These are phyloP conservation scores for Yamadazyma nakazawae DNA, from an alignment of 805 yeast genomes.

Conservation along the genomic window DNA sequence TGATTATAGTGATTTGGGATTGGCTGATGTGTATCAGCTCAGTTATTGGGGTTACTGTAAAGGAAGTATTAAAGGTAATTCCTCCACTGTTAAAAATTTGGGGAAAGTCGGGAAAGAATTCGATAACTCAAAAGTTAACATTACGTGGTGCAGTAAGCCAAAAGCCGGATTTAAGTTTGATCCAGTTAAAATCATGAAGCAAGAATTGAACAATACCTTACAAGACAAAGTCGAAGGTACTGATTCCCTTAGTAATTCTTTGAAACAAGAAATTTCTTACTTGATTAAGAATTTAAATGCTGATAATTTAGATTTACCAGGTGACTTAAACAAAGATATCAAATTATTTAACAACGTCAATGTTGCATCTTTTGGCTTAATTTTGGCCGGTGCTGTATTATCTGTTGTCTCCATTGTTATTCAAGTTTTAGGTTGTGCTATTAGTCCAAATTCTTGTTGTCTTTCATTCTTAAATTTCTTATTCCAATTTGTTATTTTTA, in stretches of 20 bases:
- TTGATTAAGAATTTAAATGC: slow-evolving; percentile 22
- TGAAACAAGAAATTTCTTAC: slow-evolving; percentile 19
- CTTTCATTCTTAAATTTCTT: slow-evolving; percentile 45
- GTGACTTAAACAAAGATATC: slow-evolving; percentile 45
- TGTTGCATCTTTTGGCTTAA: slow-evolving; percentile 51
- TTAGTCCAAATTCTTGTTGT: slow-evolving; percentile 42
- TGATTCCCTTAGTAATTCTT: slow-evolving; percentile 24
- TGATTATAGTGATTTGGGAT: slow-evolving; percentile 31
- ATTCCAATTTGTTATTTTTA: slow-evolving; percentile 42
- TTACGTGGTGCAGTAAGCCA: slow-evolving; percentile 53
- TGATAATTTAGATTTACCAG: slow-evolving; percentile 50
- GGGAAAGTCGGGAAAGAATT: slow-evolving; percentile 16
- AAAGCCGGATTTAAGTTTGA: slow-evolving; percentile 55
- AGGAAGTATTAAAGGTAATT: slow-evolving; percentile 19
- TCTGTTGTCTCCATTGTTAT: slow-evolving; percentile 47
- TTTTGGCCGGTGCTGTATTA: slow-evolving; percentile 29
- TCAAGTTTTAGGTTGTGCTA: slow-evolving; percentile 42
- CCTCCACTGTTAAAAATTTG: slow-evolving; percentile 1
- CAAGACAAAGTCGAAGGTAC: slow-evolving; percentile 21
- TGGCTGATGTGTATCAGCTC: slow-evolving; percentile 38
- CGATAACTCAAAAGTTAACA: slow-evolving; percentile 30
- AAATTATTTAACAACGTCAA: slow-evolving; percentile 45
- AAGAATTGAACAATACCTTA: slow-evolving; percentile 29
- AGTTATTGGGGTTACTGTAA: slow-evolving; percentile 45
- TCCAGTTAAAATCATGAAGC: slow-evolving; percentile 38